Conservation (phyloP, 1,284 basidiomycete genomes). For the Cryptococcus floricola region DNA sequence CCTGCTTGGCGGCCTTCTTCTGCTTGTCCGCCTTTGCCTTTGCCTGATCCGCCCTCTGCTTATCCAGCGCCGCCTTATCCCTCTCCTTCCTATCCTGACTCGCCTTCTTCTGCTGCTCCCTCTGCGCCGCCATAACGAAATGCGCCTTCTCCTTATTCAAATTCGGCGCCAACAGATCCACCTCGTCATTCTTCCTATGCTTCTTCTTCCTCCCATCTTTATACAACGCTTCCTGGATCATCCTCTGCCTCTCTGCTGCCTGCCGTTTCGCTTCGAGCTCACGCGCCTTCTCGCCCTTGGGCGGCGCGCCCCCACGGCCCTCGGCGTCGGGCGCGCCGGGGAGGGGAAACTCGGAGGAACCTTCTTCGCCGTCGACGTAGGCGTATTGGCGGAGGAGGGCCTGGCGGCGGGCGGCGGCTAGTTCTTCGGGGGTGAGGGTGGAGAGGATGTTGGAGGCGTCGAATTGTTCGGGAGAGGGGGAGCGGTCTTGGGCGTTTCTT, state of each 20-base stretch:
- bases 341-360: constrained; percentile 9
- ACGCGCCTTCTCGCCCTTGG: constrained; percentile 20
- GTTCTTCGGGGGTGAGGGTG: constrained; percentile 42
- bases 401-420: constrained; percentile 33
- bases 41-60: constrained; percentile 47
- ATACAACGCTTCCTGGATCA: constrained; percentile 42
- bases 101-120: constrained; percentile 37
- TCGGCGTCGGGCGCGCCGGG: constrained; percentile 9
- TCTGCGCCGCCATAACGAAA: constrained; percentile 34
- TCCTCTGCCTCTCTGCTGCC: constrained; percentile 37
- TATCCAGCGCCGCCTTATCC: constrained; percentile 46
- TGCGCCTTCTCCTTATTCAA: constrained; percentile 46
- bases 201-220: constrained; percentile 45
- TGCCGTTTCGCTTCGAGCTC: constrained; percentile 38
- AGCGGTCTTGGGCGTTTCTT: constrained; percentile 1
- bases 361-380: constrained; percentile 41
- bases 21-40: constrained; percentile 48
- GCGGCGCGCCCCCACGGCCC: constrained; percentile 17
- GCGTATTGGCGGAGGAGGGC: constrained; percentile 46
- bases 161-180: constrained; percentile 46
- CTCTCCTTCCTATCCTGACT: constrained; percentile 37
- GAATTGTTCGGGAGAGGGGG: constrained; percentile 8
- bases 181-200: constrained; percentile 42
- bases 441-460: constrained; percentile 27
- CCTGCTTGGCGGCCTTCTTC: constrained; percentile 48